Conservation (phyloP, 139 green algal genomes). For the Auxenochlorella pyrenoidosa region DNA sequence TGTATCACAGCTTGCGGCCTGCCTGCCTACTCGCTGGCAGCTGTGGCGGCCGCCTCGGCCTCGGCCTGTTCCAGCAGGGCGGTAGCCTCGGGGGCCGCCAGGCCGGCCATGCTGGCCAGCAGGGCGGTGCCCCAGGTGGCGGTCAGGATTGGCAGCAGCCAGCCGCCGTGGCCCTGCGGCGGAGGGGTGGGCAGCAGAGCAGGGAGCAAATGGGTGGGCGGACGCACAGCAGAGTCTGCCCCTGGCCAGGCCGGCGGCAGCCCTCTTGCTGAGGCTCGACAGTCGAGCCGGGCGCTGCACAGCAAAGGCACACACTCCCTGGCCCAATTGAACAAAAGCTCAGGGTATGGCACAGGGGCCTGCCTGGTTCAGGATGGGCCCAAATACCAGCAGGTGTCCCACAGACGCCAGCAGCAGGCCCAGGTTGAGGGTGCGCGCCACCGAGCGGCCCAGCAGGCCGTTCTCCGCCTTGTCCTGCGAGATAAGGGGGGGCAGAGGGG, state of each 20-base stretch:
- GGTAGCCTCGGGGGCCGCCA: slow-evolving; percentile 27
- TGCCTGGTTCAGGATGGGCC: slow-evolving; percentile 13
- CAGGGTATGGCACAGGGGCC: background rate
- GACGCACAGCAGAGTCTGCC: no score
- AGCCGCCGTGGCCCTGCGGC: slow-evolving; percentile 31
- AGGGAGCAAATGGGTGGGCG: background rate
- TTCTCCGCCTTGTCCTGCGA: slow-evolving; percentile 46
- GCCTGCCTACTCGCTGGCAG: background rate
- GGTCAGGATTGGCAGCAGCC: slow-evolving; percentile 18
- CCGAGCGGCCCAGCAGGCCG: slow-evolving; percentile 25
- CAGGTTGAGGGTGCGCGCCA: slow-evolving; percentile 42
- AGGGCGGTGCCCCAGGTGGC: slow-evolving; percentile 33
- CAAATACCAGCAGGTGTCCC: slow-evolving; percentile 42
- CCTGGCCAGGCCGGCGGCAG: no score
- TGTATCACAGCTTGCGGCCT: no score
- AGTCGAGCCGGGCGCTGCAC: no score
- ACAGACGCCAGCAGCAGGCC: slow-evolving; percentile 37
- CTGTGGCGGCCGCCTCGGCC: background rate
- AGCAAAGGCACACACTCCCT: no score
- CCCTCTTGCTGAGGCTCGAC: no score
- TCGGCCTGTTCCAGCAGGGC: background rate
- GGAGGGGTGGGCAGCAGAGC: background rate
- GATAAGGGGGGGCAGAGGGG: background rate
- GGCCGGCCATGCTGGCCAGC: slow-evolving; percentile 34
- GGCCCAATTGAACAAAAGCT: no score